Percentiles rank a stretch among this genome's conserved stretches.
Evolutionary conservation across 2,329 filamentous ascomycete species (phyloP).

Genomic region (Ophiostoma montium): DNA sequence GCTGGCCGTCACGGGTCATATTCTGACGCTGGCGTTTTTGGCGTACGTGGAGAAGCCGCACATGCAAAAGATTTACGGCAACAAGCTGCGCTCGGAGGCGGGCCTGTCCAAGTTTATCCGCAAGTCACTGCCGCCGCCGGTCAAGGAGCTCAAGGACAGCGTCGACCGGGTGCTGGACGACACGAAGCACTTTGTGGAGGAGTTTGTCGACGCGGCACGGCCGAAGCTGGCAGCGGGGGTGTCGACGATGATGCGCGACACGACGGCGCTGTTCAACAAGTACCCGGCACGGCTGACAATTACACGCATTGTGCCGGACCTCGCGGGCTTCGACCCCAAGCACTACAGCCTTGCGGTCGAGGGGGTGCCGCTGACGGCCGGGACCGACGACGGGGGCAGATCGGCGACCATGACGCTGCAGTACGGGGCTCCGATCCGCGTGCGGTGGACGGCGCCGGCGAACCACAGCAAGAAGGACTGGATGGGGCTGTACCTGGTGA

Average conservation of each 20-base stretch:
- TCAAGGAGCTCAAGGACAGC: conserved; percentile 72
- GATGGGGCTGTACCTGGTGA: conserved; percentile 93
- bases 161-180: conserved; percentile 80
- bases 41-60: conserved; percentile 90
- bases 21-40: conserved; percentile 75
- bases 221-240: conserved; percentile 80
- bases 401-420: conserved; percentile 63
- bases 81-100: conserved; percentile 69
- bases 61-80: conserved; percentile 95
- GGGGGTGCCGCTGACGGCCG: conserved; percentile 32
- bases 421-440: conserved; percentile 79
- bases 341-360: conserved; percentile 67
- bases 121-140: conserved; percentile 66
- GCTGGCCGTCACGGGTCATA: conserved; percentile 72
- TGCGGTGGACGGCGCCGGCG: conserved; percentile 78
- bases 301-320: conserved; percentile 61
- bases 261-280: conserved; percentile 73
- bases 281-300: conserved; percentile 79
- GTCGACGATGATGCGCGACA: conserved; percentile 76
- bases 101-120: conserved; percentile 86
- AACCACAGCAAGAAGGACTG: conserved; percentile 87
- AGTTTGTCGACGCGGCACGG: conserved; percentile 71
- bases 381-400: neutral
- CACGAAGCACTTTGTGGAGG: conserved; percentile 78
- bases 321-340: conserved; percentile 65